Conservation (phyloP, 257 asterid genomes). For the Thymus mandschuricus region DNA sequence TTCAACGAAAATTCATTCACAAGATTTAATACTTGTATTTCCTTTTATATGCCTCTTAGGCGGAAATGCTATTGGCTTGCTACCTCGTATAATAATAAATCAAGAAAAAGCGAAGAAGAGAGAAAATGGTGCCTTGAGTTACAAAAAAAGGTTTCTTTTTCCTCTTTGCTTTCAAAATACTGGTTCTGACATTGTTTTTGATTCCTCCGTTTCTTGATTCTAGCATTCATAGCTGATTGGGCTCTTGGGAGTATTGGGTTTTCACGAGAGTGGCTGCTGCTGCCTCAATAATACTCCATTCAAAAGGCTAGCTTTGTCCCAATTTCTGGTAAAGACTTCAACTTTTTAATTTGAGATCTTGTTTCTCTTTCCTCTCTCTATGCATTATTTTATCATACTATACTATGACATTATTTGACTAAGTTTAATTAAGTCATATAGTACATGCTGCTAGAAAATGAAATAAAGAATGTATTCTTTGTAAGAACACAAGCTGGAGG, state of each 20-base stretch:
- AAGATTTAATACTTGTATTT: background rate
- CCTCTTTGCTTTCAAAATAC: too few species aligned
- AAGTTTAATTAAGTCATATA: too few species aligned
- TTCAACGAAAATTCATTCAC: background rate
- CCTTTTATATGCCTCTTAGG: background rate
- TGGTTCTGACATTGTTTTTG: too few species aligned
- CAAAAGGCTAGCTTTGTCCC: conserved; percentile 1
- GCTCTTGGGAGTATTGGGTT: background rate
- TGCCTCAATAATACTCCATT: too few species aligned
- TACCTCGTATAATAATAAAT: background rate
- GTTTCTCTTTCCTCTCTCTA: background rate
- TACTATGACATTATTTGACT: too few species aligned
- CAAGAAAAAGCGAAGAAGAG: background rate
- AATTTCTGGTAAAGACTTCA: conserved; percentile 20
- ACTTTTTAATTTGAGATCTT: background rate
- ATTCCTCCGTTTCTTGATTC: background rate
- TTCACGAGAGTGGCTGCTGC: too few species aligned
- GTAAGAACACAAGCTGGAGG: background rate
- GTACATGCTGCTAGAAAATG: too few species aligned
- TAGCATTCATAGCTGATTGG: background rate
- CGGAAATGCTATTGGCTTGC: too few species aligned
- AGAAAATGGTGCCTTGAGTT: background rate
- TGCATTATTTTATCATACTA: too few species aligned
- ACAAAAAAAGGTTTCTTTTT: background rate
- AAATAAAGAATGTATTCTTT: background rate